These are phyloP conservation scores for Aureobasidium sp. DNA, from an alignment of 2,329 filamentous ascomycete species.

Conservation along the genomic window DNA sequence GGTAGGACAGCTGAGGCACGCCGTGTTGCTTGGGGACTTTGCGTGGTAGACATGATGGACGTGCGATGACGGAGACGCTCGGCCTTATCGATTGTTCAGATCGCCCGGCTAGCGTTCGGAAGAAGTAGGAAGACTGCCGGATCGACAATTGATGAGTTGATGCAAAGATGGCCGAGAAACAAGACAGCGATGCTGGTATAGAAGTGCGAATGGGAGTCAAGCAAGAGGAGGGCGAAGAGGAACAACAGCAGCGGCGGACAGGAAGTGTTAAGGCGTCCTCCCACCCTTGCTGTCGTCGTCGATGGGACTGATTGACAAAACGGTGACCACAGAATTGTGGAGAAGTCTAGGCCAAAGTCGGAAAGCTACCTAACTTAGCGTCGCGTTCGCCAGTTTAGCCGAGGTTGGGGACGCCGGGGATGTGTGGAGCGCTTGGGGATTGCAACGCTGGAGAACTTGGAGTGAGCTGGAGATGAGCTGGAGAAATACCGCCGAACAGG, in stretches of 20 bases:
- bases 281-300: constrained; percentile 9
- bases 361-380: not conserved
- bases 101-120: not conserved
- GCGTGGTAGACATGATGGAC: not conserved
- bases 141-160: not conserved
- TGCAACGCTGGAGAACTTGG: constrained; percentile 3
- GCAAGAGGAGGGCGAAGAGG: not conserved
- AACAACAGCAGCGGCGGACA: not conserved
- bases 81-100: not conserved
- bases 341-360: constrained; percentile 3
- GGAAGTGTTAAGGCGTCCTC: constrained; percentile 4
- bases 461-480: constrained; percentile 9
- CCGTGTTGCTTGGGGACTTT: not conserved
- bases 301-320: constrained; percentile 5
- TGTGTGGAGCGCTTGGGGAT: constrained; percentile 1
- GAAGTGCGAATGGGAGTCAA: not conserved
- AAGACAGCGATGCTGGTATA: not conserved
- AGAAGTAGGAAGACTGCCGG: not conserved
- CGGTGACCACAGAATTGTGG: constrained; percentile 9
- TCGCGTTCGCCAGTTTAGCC: not conserved
- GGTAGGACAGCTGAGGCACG: not conserved
- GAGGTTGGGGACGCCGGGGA: not conserved
- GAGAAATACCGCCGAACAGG: constrained; percentile 5
- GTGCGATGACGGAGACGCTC: not conserved
- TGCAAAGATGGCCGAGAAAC: not conserved